Percentiles rank a stretch among this genome's conserved stretches.
Conservation (phyloP, 2,329 filamentous ascomycete genomes). For the Neobulgaria alba region DNA sequence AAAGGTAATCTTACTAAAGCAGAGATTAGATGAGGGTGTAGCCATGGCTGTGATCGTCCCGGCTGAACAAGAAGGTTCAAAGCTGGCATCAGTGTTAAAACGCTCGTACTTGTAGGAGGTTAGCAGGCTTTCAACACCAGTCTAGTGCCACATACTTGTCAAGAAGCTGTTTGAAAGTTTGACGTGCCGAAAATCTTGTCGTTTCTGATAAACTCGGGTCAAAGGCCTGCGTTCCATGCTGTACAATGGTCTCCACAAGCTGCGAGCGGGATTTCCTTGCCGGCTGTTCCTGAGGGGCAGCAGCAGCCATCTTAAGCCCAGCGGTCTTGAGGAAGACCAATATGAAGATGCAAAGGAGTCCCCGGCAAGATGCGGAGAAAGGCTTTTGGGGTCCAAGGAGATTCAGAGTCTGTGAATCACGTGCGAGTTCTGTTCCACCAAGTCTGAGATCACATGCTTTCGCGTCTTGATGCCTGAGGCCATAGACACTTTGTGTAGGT, state of each 20-base stretch:
- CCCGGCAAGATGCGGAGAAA: too few relatives aligned
- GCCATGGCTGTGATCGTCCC: constrained; percentile 47
- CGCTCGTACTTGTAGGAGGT: constrained; percentile 30
- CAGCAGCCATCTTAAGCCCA: too few relatives aligned
- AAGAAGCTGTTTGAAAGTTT: constrained; percentile 18
- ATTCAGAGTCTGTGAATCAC: too few relatives aligned
- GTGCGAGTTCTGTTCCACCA: too few relatives aligned
- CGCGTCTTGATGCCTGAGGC: neutral
- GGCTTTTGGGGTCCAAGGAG: too few relatives aligned
- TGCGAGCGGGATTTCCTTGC: constrained; percentile 13
- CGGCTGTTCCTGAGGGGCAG: too few relatives aligned
- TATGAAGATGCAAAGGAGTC: too few relatives aligned
- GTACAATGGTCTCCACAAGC: constrained; percentile 24
- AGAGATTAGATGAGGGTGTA: constrained; percentile 47
- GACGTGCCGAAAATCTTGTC: constrained; percentile 9
- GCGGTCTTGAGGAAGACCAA: too few relatives aligned
- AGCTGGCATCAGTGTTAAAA: constrained; percentile 49
- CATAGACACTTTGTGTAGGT: too few relatives aligned
- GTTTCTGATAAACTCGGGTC: constrained; percentile 20
- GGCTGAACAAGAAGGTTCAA: constrained; percentile 58
- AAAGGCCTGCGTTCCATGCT: constrained; percentile 23
- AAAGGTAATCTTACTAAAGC: constrained; percentile 53
- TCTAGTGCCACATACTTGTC: constrained; percentile 12
- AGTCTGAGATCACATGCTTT: neutral
- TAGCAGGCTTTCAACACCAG: neutral